Conservation (phyloP, 2,329 filamentous ascomycete species). For the Canariomyces notabilis region DNA sequence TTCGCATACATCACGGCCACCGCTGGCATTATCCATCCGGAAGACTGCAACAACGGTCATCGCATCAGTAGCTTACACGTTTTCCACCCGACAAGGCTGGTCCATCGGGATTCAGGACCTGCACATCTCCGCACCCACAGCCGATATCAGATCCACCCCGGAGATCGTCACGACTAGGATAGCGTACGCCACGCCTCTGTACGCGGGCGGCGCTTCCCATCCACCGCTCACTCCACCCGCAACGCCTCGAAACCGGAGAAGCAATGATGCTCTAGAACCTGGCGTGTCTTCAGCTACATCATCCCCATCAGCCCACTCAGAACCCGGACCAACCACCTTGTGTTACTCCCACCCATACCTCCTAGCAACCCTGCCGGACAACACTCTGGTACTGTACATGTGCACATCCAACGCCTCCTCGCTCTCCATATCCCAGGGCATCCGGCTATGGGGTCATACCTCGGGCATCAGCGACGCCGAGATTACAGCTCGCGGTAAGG, state of each 20-base stretch:
- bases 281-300: neutral
- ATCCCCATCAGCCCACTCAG: neutral
- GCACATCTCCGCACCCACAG: conserved; percentile 45
- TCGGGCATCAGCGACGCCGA: conserved; percentile 82
- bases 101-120: conserved; percentile 89
- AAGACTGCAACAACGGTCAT: conserved; percentile 58
- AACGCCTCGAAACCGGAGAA: conserved; percentile 25
- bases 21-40: conserved; percentile 79
- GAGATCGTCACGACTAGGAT: conserved; percentile 37
- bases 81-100: conserved; percentile 76
- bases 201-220: conserved; percentile 9
- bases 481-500: conserved; percentile 78
- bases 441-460: conserved; percentile 84
- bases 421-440: conserved; percentile 66
- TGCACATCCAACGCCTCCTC: conserved; percentile 66
- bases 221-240: conserved; percentile 20
- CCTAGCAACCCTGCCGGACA: conserved; percentile 77
- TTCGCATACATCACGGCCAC: conserved; percentile 73
- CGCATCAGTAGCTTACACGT: conserved; percentile 83
- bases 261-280: neutral
- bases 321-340: conserved; percentile 53
- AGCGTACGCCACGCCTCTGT: conserved; percentile 34
- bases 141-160: conserved; percentile 19
- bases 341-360: conserved; percentile 80
- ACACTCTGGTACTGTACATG: conserved; percentile 77